Conservation (phyloP, 2,329 filamentous ascomycete genomes). For the Diaporthe citri region DNA sequence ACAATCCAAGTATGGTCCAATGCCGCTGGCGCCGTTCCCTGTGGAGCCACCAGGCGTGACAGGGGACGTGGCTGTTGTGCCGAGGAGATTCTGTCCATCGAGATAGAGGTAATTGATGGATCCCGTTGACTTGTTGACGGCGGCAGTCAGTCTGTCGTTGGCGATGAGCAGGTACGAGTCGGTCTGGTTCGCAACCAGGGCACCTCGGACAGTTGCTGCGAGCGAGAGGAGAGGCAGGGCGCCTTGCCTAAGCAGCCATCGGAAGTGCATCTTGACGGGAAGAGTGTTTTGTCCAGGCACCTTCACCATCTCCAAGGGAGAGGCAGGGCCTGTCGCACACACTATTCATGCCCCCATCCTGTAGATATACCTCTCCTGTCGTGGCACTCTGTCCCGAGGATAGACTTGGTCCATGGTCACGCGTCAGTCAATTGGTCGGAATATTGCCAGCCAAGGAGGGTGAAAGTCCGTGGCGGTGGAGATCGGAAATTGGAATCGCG, state of each 20-base stretch:
- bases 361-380: conserved; percentile 9
- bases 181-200: conserved; percentile 38
- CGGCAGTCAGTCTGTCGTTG: conserved; percentile 39
- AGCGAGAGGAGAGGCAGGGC: conserved; percentile 15
- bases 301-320: not conserved
- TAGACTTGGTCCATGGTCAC: not conserved
- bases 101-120: conserved; percentile 35
- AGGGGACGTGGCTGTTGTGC: conserved; percentile 7
- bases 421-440: conserved; percentile 17
- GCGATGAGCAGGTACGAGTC: conserved; percentile 38
- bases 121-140: conserved; percentile 38
- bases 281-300: not conserved
- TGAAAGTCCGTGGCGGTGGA: conserved; percentile 16
- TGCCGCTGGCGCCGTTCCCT: conserved; percentile 31
- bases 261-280: conserved; percentile 29
- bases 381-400: conserved; percentile 17
- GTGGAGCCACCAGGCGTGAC: conserved; percentile 38
- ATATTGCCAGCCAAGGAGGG: conserved; percentile 28
- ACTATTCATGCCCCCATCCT: not conserved
- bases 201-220: conserved; percentile 10
- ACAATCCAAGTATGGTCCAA: conserved; percentile 59
- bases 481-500: conserved; percentile 14
- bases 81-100: conserved; percentile 39
- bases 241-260: not conserved
- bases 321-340: not conserved